Evolutionary conservation across 768 basidiomycete genomes (phyloP).

Genomic region (Pholiota conissans): DNA sequence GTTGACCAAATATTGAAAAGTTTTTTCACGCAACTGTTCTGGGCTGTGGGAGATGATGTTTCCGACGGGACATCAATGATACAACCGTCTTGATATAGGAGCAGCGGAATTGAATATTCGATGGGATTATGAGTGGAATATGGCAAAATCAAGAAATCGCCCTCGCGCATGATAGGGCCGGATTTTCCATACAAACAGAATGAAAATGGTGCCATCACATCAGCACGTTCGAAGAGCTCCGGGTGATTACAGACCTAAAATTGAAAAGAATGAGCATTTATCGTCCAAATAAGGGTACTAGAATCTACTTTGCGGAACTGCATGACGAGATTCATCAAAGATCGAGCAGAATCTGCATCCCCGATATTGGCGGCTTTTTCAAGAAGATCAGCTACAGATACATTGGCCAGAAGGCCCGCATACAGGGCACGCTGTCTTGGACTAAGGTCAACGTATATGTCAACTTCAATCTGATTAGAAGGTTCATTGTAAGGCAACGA

Average conservation of each 20-base stretch:
- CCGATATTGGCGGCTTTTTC: conserved; percentile 91
- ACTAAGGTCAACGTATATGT: conserved; percentile 92
- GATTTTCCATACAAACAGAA: conserved; percentile 83
- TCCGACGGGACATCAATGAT: conserved; percentile 65
- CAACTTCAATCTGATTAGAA: conserved; percentile 81
- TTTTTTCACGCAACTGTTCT: conserved; percentile 57
- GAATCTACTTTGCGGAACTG: conserved; percentile 89
- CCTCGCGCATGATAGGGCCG: conserved; percentile 82
- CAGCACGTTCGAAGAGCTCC: conserved; percentile 95
- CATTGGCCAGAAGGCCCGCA: conserved; percentile 85
- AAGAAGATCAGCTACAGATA: conserved; percentile 91
- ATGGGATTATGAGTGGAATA: conserved; percentile 92
- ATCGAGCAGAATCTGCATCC: conserved; percentile 88
- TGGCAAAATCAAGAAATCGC: conserved; percentile 77
- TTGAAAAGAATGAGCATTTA: not conserved
- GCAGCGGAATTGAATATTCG: conserved; percentile 68
- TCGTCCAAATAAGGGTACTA: not conserved
- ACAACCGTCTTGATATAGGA: conserved; percentile 80
- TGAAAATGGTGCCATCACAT: conserved; percentile 91
- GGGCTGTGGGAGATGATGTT: conserved; percentile 43
- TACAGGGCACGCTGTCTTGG: conserved; percentile 91
- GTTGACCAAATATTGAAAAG: conserved; percentile 91
- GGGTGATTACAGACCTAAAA: conserved; percentile 99
- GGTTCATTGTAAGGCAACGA: not conserved
- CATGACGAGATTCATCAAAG: conserved; percentile 99